Conservation (phyloP, 1,284 basidiomycete species). For the Heimioporus retisporus region DNA sequence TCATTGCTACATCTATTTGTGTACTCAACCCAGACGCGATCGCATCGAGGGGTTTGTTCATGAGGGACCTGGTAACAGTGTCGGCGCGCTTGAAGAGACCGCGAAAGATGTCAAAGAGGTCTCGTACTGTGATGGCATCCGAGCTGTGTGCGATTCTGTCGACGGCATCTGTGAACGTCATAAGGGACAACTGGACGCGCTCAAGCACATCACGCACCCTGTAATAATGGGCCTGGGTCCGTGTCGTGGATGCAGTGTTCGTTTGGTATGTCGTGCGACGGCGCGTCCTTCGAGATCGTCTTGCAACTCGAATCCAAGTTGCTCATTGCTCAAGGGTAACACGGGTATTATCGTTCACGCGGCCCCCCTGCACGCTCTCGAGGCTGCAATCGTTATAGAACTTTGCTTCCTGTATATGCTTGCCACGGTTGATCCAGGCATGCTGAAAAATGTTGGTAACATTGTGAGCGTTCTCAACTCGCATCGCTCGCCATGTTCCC, state of each 20-base stretch:
- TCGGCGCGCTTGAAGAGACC: conserved; percentile 80
- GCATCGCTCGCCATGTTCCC: too few relatives aligned
- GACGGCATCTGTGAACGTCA: conserved; percentile 68
- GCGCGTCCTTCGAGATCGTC: conserved; percentile 59
- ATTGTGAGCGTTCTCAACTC: too few relatives aligned
- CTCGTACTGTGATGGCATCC: conserved; percentile 70
- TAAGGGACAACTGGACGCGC: conserved; percentile 9
- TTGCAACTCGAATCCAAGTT: conserved; percentile 63
- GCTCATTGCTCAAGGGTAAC: too few relatives aligned
- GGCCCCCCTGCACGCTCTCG: too few relatives aligned
- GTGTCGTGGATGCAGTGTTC: conserved; percentile 58
- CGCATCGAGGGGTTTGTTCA: conserved; percentile 85
- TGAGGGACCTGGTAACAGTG: conserved; percentile 64
- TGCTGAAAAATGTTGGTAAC: too few relatives aligned
- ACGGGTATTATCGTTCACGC: too few relatives aligned
- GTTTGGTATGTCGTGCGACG: conserved; percentile 56
- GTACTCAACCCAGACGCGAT: conserved; percentile 76
- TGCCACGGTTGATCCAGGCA: too few relatives aligned
- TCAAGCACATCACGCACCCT: conserved; percentile 30
- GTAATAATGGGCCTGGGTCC: conserved; percentile 50
- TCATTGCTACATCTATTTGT: conserved; percentile 75
- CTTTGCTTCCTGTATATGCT: too few relatives aligned
- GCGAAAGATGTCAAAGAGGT: conserved; percentile 84
- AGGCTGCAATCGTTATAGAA: too few relatives aligned
- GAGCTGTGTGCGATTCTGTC: conserved; percentile 79